phyloP scores from a whole-genome alignment of 495 filamentous ascomycete genomes.

The Diplogelasinospora grovesii region DNA sequence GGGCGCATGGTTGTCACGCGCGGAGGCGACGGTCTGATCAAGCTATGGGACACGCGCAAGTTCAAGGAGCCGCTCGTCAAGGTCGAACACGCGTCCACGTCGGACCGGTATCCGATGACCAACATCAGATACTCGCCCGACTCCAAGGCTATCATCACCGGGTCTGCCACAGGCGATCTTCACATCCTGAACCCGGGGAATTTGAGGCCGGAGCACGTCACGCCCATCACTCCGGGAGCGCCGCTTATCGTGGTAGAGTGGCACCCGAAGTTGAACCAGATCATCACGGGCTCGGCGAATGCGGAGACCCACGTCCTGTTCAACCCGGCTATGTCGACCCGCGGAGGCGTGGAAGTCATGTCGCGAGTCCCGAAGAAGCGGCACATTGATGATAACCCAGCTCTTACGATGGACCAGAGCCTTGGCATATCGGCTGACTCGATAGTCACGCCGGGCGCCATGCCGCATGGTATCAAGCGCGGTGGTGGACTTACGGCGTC shows the following conservation, averaged over 20 bases:
- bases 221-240: slow-evolving; percentile 73
- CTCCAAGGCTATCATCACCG: slow-evolving; percentile 75
- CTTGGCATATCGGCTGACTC: slow-evolving; percentile 76
- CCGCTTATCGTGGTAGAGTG: slow-evolving; percentile 80
- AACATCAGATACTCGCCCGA: slow-evolving; percentile 87
- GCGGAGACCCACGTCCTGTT: slow-evolving; percentile 85
- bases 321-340: slow-evolving; percentile 71
- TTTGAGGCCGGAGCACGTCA: slow-evolving; percentile 72
- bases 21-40: slow-evolving; percentile 77
- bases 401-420: slow-evolving; percentile 72
- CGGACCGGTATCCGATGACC: slow-evolving; percentile 70
- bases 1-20: slow-evolving; percentile 82
- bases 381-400: slow-evolving; percentile 88
- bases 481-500: slow-evolving; percentile 69
- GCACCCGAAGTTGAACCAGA: slow-evolving; percentile 94
- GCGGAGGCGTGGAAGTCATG: slow-evolving; percentile 84
- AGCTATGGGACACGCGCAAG: slow-evolving; percentile 94
- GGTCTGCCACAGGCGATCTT: slow-evolving; percentile 78
- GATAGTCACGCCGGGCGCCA: slow-evolving; percentile 60
- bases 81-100: slow-evolving; percentile 74
- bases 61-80: slow-evolving; percentile 82
- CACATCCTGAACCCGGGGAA: slow-evolving; percentile 92
- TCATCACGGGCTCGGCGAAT: slow-evolving; percentile 87
- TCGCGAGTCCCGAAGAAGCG: slow-evolving; percentile 87
- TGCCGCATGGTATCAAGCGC: slow-evolving; percentile 31